Conservation (phyloP, 805 yeast species). For the Yarrowia sp. region DNA sequence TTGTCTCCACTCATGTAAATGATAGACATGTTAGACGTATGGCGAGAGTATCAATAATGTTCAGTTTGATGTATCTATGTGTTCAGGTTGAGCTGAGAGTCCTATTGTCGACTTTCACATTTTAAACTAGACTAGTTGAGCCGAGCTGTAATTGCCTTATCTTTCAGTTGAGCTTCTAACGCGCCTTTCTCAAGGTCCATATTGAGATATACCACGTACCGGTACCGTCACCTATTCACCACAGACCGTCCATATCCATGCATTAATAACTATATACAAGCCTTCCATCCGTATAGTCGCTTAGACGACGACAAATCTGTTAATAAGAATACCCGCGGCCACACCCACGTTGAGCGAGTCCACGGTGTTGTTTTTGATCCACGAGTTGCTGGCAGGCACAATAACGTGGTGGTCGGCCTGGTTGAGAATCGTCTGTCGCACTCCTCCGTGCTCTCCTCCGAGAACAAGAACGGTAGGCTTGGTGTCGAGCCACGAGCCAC, state of each 20-base stretch:
- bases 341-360: conserved; percentile 91
- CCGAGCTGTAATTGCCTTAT: too few species aligned
- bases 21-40: too few species aligned
- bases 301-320: conserved; percentile 41
- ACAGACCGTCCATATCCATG: not conserved
- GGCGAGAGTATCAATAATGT: too few species aligned
- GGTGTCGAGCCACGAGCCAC: conserved; percentile 55
- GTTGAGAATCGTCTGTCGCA: conserved; percentile 67
- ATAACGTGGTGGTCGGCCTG: conserved; percentile 47
- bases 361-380: conserved; percentile 50
- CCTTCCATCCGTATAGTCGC: not conserved
- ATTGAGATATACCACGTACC: too few species aligned
- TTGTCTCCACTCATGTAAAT: not conserved
- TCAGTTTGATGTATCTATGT: too few species aligned
- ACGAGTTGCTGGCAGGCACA: conserved; percentile 35
- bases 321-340: conserved; percentile 75
- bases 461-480: conserved; percentile 74
- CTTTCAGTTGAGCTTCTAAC: too few species aligned
- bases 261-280: conserved; percentile 24
- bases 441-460: conserved; percentile 88
- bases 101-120: too few species aligned
- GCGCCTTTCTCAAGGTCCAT: too few species aligned
- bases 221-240: too few species aligned
- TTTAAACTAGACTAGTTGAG: too few species aligned
- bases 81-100: too few species aligned